These are phyloP conservation scores for Sclerotinia glacialis DNA, from an alignment of 2,329 filamentous ascomycete genomes.

Conservation along the genomic window DNA sequence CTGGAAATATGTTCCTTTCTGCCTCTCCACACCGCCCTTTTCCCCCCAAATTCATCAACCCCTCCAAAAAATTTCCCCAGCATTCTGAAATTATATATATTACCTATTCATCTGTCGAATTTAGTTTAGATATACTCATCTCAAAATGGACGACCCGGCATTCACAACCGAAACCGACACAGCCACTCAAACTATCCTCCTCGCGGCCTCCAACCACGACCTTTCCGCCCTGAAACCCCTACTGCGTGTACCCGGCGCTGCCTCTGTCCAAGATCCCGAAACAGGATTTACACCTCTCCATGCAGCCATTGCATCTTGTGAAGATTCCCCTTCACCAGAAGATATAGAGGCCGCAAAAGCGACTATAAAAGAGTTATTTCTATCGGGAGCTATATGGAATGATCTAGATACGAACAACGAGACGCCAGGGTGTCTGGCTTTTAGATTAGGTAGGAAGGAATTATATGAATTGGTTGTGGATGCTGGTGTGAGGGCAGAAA, in stretches of 20 bases:
- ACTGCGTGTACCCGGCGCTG: slow-evolving; percentile 44
- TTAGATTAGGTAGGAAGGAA: slow-evolving; percentile 61
- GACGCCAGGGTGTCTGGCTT: slow-evolving; percentile 86
- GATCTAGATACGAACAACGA: slow-evolving; percentile 83
- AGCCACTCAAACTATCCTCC: slow-evolving; percentile 57
- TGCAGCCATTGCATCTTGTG: slow-evolving; percentile 71
- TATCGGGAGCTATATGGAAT: slow-evolving; percentile 96
- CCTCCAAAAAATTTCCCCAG: slow-evolving; percentile 12
- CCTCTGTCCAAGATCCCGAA: slow-evolving; percentile 78
- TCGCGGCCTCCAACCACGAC: slow-evolving; percentile 62
- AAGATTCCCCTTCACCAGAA: slow-evolving; percentile 19
- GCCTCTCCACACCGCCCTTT: neutral
- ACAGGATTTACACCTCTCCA: slow-evolving; percentile 88
- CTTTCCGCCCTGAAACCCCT: slow-evolving; percentile 37
- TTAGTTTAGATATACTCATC: neutral
- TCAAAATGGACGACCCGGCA: slow-evolving; percentile 36
- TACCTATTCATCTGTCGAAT: neutral
- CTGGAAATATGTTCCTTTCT: no score
- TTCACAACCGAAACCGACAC: slow-evolving; percentile 30
- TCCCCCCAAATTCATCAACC: slow-evolving; percentile 3
- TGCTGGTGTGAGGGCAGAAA: slow-evolving; percentile 85
- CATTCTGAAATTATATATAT: neutral
- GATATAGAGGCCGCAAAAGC: slow-evolving; percentile 60
- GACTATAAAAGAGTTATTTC: slow-evolving; percentile 72
- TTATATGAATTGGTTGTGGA: slow-evolving; percentile 83